Evolutionary conservation across 1,284 basidiomycete genomes (phyloP), one percentile per base, ranked within the genome.

Genomic region (Farysia itapuensis): DNA sequence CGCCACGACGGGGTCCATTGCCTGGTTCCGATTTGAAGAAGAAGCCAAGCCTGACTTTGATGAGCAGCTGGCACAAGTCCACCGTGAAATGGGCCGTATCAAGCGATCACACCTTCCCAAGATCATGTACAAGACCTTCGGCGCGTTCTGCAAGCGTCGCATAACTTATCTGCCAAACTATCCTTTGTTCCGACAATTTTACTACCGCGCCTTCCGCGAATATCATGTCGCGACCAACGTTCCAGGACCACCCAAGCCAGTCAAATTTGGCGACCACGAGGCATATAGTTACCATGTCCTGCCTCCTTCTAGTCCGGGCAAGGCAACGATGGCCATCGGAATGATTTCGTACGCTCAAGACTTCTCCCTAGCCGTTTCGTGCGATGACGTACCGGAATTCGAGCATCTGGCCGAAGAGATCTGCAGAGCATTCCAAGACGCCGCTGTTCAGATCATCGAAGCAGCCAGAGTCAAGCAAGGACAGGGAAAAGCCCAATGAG

Each of bases 181-280:
- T 19, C 70, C 68, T 0, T 28, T 61, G 1, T 36, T 53, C n/a
- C 59, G 61, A 12, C 42, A 50, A 39, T 39, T 74, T 52, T 74
- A 72, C 43, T 66, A 74, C 47, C 65, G 64, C 18, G 70, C 74
- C 6, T 73, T 72, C 42, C 43, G 56, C 28, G 70, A 74, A 54
- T 74, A 75, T 34, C 67, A 72, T 39, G 73, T 75, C 15, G 68
- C 65, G 26, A 75, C 72, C 24, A 75, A 75, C 32, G 68, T 75
- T 14, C 73, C 73, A 2, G 73, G 73, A 16, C 73, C 73, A 18
- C 53, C 67, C 35, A 68, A 75, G 58, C 64, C 56, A 0, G 70
- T 75, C 34, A 45, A 42, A 22, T 75, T 75, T 35, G 73, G 73
- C 30, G 43, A 57, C 9, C 73, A 75, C 52, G 58, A 73, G 46